phyloP scores from a whole-genome alignment of 805 yeast genomes.

The Ogataea ramenticola region DNA sequence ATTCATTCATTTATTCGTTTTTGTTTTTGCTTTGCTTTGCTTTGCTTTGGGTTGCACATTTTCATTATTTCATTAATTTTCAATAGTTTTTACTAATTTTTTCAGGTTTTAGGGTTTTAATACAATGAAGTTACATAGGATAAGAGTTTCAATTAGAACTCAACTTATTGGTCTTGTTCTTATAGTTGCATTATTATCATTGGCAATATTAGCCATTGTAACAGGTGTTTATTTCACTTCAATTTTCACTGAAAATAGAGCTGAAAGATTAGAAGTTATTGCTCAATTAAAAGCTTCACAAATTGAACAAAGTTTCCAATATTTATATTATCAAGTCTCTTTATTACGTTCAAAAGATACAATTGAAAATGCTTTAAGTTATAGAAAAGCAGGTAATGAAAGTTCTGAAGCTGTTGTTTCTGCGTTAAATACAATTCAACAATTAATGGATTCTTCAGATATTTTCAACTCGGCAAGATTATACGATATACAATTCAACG shows the following conservation, averaged over 20 bases:
- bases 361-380: conserved; percentile 51
- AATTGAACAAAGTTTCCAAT: conserved; percentile 58
- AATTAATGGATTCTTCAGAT: conserved; percentile 58
- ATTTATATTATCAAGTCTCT: conserved; percentile 58
- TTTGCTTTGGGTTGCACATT: no score
- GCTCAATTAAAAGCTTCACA: conserved; percentile 80
- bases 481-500: conserved; percentile 51
- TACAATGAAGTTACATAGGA: conserved; percentile 8
- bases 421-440: conserved; percentile 43
- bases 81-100: no score
- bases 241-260: conserved; percentile 53
- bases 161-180: conserved; percentile 70
- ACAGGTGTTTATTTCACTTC: conserved; percentile 68
- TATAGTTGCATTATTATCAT: conserved; percentile 59
- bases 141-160: conserved; percentile 61
- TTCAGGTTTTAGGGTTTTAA: no score
- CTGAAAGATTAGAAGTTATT: conserved; percentile 67
- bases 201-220: conserved; percentile 66
- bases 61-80: no score
- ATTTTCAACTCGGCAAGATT: conserved; percentile 56
- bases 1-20: no score
- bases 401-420: conserved; percentile 40
- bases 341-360: conserved; percentile 58
- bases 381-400: conserved; percentile 67
- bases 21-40: no score